Evolutionary conservation across 139 green algal species (phyloP).

Genomic region (Bryopsis sp.): DNA sequence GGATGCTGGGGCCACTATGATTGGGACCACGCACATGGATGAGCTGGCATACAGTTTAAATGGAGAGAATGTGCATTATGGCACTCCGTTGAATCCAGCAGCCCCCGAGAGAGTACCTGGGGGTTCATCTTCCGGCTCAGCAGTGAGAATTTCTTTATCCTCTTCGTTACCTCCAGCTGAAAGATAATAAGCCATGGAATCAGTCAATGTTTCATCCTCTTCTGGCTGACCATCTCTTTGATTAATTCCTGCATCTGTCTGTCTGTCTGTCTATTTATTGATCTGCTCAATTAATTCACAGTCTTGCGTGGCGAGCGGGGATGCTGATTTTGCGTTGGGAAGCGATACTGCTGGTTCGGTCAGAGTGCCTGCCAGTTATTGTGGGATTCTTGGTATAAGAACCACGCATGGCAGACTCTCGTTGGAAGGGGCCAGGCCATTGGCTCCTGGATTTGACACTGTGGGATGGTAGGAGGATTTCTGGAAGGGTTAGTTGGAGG

Average conservation of each 20-base stretch:
- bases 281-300: too few species aligned
- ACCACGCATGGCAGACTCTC: constrained; percentile 68
- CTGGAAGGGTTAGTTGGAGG: not conserved
- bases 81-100: constrained; percentile 75
- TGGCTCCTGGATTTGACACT: constrained; percentile 81
- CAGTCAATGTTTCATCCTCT: constrained; percentile 11
- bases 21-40: constrained; percentile 87
- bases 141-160: constrained; percentile 37
- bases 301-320: constrained; percentile 59
- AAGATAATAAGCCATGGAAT: not conserved
- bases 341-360: constrained; percentile 87
- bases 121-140: constrained; percentile 84
- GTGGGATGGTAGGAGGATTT: constrained; percentile 30
- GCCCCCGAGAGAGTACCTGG: constrained; percentile 71
- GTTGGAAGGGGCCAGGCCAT: constrained; percentile 37
- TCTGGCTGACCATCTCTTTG: too few species aligned
- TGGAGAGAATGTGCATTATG: constrained; percentile 83
- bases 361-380: constrained; percentile 78
- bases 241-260: too few species aligned
- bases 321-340: constrained; percentile 69
- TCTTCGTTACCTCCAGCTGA: not conserved
- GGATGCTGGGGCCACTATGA: constrained; percentile 40
- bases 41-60: constrained; percentile 74
- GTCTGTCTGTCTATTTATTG: too few species aligned
- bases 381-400: constrained; percentile 76